Percentiles rank a stretch among this genome's conserved stretches.
Evolutionary conservation across 129 eudicot species (phyloP).

Genomic region (Kitagawia praeruptora): DNA sequence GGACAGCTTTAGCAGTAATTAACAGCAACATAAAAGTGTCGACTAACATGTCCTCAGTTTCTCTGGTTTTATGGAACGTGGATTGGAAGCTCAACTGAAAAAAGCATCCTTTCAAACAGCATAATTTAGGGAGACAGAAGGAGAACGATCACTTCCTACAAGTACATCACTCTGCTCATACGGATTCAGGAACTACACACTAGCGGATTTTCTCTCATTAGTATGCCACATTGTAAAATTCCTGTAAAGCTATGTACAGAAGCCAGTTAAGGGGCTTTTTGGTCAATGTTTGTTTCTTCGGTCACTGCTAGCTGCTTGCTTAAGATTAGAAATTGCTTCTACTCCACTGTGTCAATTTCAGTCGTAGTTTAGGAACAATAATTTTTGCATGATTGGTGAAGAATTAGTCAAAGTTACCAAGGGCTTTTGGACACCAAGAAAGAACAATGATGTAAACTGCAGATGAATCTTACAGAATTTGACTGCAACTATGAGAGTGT

Average conservation of each 20-base stretch:
- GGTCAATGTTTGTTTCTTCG: slow-evolving; percentile 44
- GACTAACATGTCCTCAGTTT: slow-evolving; percentile 43
- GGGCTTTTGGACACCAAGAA: slow-evolving; percentile 25
- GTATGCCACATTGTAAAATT: no score
- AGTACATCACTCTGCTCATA: slow-evolving; percentile 34
- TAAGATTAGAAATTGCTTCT: slow-evolving; percentile 32
- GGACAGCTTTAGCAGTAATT: slow-evolving; percentile 43
- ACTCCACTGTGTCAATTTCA: slow-evolving; percentile 34
- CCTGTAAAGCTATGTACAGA: no score
- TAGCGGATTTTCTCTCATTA: no score
- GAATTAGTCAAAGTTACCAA: slow-evolving; percentile 24
- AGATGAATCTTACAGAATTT: not conserved
- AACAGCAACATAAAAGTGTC: slow-evolving; percentile 43
- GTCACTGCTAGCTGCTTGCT: slow-evolving; percentile 34
- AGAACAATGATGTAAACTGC: slow-evolving; percentile 6
- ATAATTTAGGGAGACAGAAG: slow-evolving; percentile 41
- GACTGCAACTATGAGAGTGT: not conserved
- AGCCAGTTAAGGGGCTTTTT: slow-evolving; percentile 29
- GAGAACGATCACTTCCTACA: slow-evolving; percentile 29
- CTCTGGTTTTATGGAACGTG: slow-evolving; percentile 52
- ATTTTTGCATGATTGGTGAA: slow-evolving; percentile 29
- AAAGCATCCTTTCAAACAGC: slow-evolving; percentile 21
- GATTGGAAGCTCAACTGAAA: slow-evolving; percentile 43
- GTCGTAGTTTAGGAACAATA: slow-evolving; percentile 6
- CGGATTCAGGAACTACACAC: no score